phyloP scores from a whole-genome alignment of 257 asterid genomes.

The Lycium barbarum region DNA sequence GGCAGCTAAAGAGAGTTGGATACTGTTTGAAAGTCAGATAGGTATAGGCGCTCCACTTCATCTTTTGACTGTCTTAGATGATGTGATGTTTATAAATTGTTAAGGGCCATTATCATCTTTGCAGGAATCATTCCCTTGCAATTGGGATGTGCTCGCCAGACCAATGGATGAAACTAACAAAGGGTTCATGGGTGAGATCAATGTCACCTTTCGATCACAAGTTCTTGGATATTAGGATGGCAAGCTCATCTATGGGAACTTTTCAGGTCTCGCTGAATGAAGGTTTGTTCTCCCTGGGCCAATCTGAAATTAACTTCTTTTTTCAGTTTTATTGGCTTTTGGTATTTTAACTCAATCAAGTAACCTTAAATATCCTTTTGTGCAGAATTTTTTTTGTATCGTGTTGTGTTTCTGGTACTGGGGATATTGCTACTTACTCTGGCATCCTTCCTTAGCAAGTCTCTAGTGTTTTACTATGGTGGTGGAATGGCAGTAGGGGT shows the following conservation, averaged over 20 bases:
- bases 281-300: conserved; percentile 58
- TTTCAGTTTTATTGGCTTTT: background rate
- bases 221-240: conserved; percentile 73
- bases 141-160: conserved; percentile 82
- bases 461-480: conserved; percentile 79
- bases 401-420: conserved; percentile 68
- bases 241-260: conserved; percentile 54
- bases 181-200: conserved; percentile 71
- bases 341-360: conserved; percentile 16
- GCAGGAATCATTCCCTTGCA: conserved; percentile 78
- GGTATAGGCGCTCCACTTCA: background rate
- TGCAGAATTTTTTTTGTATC: conserved; percentile 74
- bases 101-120: conserved; percentile 24
- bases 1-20: conserved; percentile 17
- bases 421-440: conserved; percentile 64
- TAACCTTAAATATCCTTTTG: conserved; percentile 16
- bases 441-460: conserved; percentile 80
- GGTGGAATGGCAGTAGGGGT: conserved; percentile 83
- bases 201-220: conserved; percentile 93
- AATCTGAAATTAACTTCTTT: background rate
- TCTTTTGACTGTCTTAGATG: background rate
- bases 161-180: conserved; percentile 78
- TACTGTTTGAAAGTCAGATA: conserved; percentile 1
- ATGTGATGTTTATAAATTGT: conserved; percentile 25
- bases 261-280: conserved; percentile 79